A percentile compares a stretch with the other conserved stretches of the same genome.
phyloP scores from a whole-genome alignment of 2,329 filamentous ascomycete species.

The Rosellinia necatrix region DNA sequence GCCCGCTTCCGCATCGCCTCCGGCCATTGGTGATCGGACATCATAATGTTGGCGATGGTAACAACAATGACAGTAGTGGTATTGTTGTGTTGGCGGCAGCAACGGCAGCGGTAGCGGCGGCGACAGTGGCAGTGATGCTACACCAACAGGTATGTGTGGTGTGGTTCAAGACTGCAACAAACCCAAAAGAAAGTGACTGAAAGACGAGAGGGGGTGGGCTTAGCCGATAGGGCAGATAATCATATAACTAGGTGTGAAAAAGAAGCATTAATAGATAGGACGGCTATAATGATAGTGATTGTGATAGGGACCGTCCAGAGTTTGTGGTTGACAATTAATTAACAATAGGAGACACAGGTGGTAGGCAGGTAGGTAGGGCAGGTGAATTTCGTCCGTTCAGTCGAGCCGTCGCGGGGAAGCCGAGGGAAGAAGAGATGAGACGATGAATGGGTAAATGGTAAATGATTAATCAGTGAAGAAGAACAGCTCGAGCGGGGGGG shows the following conservation, averaged over 20 bases:
- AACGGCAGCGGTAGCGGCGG: not conserved
- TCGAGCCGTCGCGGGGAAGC: conserved; percentile 19
- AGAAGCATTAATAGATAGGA: conserved; percentile 2
- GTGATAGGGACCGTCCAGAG: too few relatives aligned
- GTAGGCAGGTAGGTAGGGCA: too few relatives aligned
- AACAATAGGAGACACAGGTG: not conserved
- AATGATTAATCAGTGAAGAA: not conserved
- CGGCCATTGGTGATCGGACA: conserved; percentile 23
- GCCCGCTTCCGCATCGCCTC: conserved; percentile 36
- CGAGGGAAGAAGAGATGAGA: conserved; percentile 12
- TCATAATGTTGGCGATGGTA: conserved; percentile 4
- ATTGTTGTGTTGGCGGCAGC: not conserved
- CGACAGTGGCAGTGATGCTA: not conserved
- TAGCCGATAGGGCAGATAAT: too few relatives aligned
- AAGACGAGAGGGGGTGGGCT: too few relatives aligned
- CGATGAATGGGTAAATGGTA: not conserved
- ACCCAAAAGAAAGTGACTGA: too few relatives aligned
- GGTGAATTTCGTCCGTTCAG: not conserved
- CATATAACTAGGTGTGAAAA: not conserved
- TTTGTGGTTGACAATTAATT: conserved; percentile 8
- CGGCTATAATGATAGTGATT: too few relatives aligned
- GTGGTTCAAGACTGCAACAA: not conserved
- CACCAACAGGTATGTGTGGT: not conserved
- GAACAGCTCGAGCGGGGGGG: conserved; percentile 18
- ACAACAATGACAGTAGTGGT: not conserved